Evolutionary conservation across 257 asterid genomes (phyloP), one percentile per base, ranked within the genome.

Genomic region (Solanum sitiens): DNA sequence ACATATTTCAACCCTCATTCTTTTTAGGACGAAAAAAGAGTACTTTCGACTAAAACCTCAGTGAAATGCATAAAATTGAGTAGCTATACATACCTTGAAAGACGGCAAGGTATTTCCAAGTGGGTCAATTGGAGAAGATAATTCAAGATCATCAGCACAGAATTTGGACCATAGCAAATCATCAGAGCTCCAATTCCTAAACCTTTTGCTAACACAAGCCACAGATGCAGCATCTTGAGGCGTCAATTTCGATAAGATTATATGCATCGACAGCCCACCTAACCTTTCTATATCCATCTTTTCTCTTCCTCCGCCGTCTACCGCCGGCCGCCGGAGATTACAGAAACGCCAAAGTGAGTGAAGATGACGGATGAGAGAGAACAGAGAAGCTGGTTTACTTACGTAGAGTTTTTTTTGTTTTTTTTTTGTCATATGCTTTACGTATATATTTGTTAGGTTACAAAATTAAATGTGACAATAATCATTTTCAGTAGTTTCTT

Each of bases 111-210:
- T 91, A 72, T 93, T 93, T 32, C 94, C 97, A n/a, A 83, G 44
- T 12, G 95, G 98, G 88, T 93, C 96, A 68, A 87, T 56, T 27
- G 99, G 98, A 5, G 95, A 93, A 53, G 92, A 88, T 42, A 97
- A 93, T 75, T 88, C 86, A 91, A 97, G 98, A 25, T 97, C 98
- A 33, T 71, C 77, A 23, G 90, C 90, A 91, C 98, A 97, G 88
- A 92, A 93, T 23, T 86, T 90, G 56, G 97, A 91, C 98, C 99
- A 97, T n/a, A 97, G 90, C 44, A 91, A 88, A 25, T 95, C 98
- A 70, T 95, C 98, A 79, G 95, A 95, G 59, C 92, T 98, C 98
- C 98, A 95, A 67, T 40, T 59, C 25, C 90, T 92, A 83, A 93
- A 94, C 42, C 91, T 91, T 59, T 86, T 89, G 90, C 94, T 89